A percentile compares a stretch with the other conserved stretches of the same genome.
Evolutionary conservation across 495 filamentous ascomycete species (phyloP).

Genomic region (Penicillium psychrofluorescens): DNA sequence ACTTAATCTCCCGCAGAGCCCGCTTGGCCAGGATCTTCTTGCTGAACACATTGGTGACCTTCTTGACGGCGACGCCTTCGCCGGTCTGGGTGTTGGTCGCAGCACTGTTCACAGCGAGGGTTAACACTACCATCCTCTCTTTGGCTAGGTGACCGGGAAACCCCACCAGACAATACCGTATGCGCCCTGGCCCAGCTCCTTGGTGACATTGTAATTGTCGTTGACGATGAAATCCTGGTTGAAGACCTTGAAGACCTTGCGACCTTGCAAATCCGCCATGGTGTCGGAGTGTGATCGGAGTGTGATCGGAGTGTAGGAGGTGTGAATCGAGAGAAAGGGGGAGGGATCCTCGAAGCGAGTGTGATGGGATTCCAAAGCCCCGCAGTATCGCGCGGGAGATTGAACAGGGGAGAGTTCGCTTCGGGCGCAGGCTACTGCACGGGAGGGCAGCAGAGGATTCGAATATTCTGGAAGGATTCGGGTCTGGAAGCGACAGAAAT

Average conservation of each 20-base stretch:
- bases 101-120: conserved; percentile 40
- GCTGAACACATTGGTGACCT: conserved; percentile 99
- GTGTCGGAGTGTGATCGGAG: conserved; percentile 9
- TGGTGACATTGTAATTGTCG: conserved; percentile 95
- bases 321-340: conserved; percentile 3
- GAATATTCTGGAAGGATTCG: no score
- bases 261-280: conserved; percentile 76
- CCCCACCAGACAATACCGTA: conserved; percentile 98
- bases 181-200: conserved; percentile 95
- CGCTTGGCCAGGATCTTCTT: conserved; percentile 99
- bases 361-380: conserved; percentile 16
- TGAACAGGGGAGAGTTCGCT: conserved; percentile 1
- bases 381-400: conserved; percentile 22
- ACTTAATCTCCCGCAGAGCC: conserved; percentile 94
- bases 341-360: conserved; percentile 10
- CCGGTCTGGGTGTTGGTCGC: conserved; percentile 84
- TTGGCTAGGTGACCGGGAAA: neutral
- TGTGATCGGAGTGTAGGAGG: neutral
- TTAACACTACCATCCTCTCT: no score
- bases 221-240: conserved; percentile 99
- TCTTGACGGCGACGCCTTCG: conserved; percentile 98
- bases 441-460: neutral
- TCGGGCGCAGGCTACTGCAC: no score
- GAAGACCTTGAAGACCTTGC: conserved; percentile 99
- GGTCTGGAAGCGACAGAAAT: no score